These are phyloP conservation scores for Fennellomyces sp. DNA, from an alignment of 371 early-diverging fungal genomes.

Conservation along the genomic window DNA sequence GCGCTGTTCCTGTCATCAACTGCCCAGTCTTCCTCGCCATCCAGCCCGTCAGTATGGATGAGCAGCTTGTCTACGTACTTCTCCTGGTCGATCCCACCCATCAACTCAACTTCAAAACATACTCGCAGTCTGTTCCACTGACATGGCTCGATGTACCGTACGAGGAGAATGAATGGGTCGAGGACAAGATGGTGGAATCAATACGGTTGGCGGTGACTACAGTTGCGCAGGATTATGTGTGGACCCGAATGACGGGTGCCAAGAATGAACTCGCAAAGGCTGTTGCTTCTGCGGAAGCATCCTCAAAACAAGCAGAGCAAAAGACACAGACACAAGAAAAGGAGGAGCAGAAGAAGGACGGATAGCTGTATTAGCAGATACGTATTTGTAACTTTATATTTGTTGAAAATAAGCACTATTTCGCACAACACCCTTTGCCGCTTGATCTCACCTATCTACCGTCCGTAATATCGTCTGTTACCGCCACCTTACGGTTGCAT, in stretches of 20 bases:
- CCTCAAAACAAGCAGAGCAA: slow-evolving; percentile 1
- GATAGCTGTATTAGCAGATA: neutral
- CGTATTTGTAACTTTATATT: too few species aligned
- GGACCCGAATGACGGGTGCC: slow-evolving; percentile 62
- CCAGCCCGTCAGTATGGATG: slow-evolving; percentile 55
- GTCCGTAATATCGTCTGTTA: too few species aligned
- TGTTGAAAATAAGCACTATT: too few species aligned
- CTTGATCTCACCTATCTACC: too few species aligned
- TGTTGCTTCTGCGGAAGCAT: slow-evolving; percentile 2
- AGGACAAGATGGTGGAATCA: slow-evolving; percentile 63
- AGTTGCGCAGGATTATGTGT: slow-evolving; percentile 73
- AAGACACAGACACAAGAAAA: neutral
- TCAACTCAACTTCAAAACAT: slow-evolving; percentile 58
- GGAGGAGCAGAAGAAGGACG: neutral
- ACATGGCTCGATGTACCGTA: slow-evolving; percentile 66
- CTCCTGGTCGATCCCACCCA: slow-evolving; percentile 65
- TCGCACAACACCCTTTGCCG: too few species aligned
- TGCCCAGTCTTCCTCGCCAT: slow-evolving; percentile 71
- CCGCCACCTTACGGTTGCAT: too few species aligned
- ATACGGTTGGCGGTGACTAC: slow-evolving; percentile 60
- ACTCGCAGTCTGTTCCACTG: slow-evolving; percentile 62
- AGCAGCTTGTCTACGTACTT: slow-evolving; percentile 54
- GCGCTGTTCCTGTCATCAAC: slow-evolving; percentile 51
- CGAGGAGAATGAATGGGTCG: slow-evolving; percentile 74
- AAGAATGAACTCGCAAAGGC: slow-evolving; percentile 13